Base-by-base conservation (phyloP, 2,329 filamentous ascomycete genomes). In the Xylaria sp. region DNA sequence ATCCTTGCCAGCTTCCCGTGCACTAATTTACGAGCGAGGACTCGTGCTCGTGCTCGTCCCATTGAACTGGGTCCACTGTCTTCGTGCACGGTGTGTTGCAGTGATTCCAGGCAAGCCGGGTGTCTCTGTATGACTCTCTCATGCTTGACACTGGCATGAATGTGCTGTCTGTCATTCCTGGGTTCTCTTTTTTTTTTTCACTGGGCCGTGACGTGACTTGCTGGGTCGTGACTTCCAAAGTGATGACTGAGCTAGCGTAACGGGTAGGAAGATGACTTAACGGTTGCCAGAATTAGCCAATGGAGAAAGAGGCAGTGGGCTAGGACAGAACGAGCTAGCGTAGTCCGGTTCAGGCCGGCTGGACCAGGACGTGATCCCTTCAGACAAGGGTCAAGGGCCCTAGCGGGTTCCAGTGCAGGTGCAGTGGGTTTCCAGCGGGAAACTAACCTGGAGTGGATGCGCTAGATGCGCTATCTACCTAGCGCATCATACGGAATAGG, bases 51-150 rank as follows among this genome's bases (percentile, higher is more conserved):
- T 59, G 35, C 23, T 46, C n/a, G n/a, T 46, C 5, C 11, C 42
- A 46, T 16, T 16, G 16, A 16, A 42, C 4, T 13, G 35, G 52
- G 61, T 39, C 16, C 16, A 16, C 16, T 16, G 47, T 34, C 18
- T 54, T 54, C 51, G 53, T 54, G 37, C 59, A 59, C 62, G 60
- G 62, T 57, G 58, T 59, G 60, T 42, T 54, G 55, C 59, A 56
- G 62, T 30, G 23, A 30, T 30, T 30, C 23, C 23, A 30, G 23
- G 23, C 23, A 30, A 30, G 23, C 23, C 23, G 23, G 23, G 23
- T 30, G 23, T 30, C 4, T 30, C 4, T 30, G 23, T 30, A 42
- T 8, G 37, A 42, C 37, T 42, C 6, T 50, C 47, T 50, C 47
- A 30, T 50, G 37, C 47, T 7, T 23, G 18, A 50, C 37, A 13